Conservation (phyloP, 257 asterid genomes). For the Nicotiana sylvestris region DNA sequence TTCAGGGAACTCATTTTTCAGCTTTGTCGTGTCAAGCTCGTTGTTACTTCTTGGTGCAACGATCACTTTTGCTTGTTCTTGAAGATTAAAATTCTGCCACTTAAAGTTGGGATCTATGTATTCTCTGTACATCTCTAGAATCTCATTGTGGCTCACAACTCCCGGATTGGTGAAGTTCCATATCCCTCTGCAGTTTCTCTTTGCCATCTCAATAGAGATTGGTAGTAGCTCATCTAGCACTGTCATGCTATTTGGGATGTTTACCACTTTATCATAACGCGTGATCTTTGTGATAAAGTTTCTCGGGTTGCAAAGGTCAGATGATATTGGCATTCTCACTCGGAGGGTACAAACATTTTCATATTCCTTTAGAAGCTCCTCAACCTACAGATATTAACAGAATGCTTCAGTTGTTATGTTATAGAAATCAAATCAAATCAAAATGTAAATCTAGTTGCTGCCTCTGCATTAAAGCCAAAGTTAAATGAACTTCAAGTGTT, state of each 20-base stretch:
- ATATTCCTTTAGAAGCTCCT: slow-evolving; percentile 30
- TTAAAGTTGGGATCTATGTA: slow-evolving; percentile 15
- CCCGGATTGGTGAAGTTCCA: slow-evolving; percentile 20
- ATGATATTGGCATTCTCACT: slow-evolving; percentile 37
- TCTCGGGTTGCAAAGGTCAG: slow-evolving; percentile 28
- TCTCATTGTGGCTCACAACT: slow-evolving; percentile 13
- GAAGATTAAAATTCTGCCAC: slow-evolving; percentile 18
- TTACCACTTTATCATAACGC: slow-evolving; percentile 29
- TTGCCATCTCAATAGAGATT: slow-evolving; percentile 16
- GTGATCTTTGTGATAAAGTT: slow-evolving; percentile 32
- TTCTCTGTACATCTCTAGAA: slow-evolving; percentile 11
- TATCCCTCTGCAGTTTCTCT: slow-evolving; percentile 17
- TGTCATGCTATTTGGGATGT: slow-evolving; percentile 24
- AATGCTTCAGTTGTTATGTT: not conserved
- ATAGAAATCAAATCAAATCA: not conserved
- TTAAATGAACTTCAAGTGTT: not conserved
- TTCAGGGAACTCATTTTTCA: slow-evolving; percentile 15
- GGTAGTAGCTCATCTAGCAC: slow-evolving; percentile 16
- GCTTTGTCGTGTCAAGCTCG: slow-evolving; percentile 17
- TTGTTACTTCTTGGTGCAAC: slow-evolving; percentile 23
- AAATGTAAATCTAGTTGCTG: not conserved
- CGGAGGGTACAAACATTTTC: slow-evolving; percentile 34
- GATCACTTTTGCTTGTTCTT: slow-evolving; percentile 26
- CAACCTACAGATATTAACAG: slow-evolving; percentile 16
- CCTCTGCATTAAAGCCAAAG: not conserved